phyloP scores from a whole-genome alignment of 768 basidiomycete genomes.

The Tubosaeta sp. region DNA sequence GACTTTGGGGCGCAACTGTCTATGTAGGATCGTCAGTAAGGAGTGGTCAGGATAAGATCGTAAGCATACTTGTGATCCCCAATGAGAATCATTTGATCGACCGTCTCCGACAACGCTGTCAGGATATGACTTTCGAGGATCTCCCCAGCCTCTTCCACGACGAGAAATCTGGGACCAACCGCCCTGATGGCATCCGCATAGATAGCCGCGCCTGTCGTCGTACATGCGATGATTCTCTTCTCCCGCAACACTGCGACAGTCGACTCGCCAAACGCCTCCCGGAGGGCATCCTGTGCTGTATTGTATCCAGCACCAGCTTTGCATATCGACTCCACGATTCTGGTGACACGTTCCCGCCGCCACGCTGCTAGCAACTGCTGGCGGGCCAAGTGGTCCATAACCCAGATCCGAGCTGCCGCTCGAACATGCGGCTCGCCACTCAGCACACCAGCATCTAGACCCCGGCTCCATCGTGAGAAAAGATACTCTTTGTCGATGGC shows the following conservation, averaged over 20 bases:
- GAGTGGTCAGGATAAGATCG: not conserved
- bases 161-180: conserved; percentile 44
- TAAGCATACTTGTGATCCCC: conserved; percentile 62
- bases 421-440: conserved; percentile 21
- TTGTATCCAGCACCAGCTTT: conserved; percentile 35
- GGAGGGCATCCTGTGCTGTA: conserved; percentile 28
- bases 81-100: conserved; percentile 57
- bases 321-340: conserved; percentile 31
- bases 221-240: conserved; percentile 63
- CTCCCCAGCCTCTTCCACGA: conserved; percentile 73
- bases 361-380: conserved; percentile 28
- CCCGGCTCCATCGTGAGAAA: conserved; percentile 42
- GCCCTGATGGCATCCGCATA: conserved; percentile 42
- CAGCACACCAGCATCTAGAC: conserved; percentile 43
- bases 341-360: conserved; percentile 31
- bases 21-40: conserved; percentile 17
- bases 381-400: conserved; percentile 29
- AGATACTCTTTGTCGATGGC: conserved; percentile 40
- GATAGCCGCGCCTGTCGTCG: conserved; percentile 67
- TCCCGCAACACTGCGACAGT: conserved; percentile 31
- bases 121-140: conserved; percentile 65
- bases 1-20: conserved; percentile 70
- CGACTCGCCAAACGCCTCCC: conserved; percentile 31
- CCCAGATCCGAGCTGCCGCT: conserved; percentile 36
- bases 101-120: conserved; percentile 46